Conservation (phyloP, 768 basidiomycete species). For the Xanthoconium purpureum region DNA sequence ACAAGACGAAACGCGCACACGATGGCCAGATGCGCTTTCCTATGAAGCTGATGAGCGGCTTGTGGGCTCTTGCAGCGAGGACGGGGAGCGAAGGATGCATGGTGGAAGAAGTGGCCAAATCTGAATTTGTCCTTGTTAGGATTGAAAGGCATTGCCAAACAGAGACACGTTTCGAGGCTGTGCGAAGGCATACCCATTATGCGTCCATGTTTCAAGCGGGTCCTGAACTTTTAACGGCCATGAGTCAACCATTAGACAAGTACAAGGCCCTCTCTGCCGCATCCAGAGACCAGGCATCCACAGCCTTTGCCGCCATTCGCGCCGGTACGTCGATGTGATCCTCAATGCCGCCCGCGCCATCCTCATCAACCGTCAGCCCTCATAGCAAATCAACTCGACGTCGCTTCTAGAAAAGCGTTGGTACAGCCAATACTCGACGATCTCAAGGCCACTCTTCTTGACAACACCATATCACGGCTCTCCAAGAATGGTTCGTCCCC, state of each 20-base stretch:
- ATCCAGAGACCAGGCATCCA: constrained; percentile 3
- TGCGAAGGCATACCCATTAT: constrained; percentile 5
- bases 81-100: constrained; percentile 37
- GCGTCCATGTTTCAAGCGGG: background rate
- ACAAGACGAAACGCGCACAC: constrained; percentile 29
- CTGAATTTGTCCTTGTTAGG: constrained; percentile 21
- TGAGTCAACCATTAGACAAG: constrained; percentile 16
- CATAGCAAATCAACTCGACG: constrained; percentile 29
- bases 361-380: constrained; percentile 17
- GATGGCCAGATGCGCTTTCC: constrained; percentile 55
- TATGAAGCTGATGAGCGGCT: constrained; percentile 61
- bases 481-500: constrained; percentile 49
- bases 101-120: constrained; percentile 1
- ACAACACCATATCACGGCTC: constrained; percentile 47
- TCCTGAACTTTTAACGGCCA: background rate
- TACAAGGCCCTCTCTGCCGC: constrained; percentile 19
- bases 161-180: constrained; percentile 17
- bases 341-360: constrained; percentile 1
- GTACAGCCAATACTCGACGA: constrained; percentile 60
- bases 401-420: constrained; percentile 48
- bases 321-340: constrained; percentile 10
- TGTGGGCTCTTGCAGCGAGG: constrained; percentile 44
- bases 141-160: constrained; percentile 18
- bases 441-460: constrained; percentile 38
- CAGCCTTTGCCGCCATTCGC: constrained; percentile 13